These are phyloP conservation scores for Chrysochromulina parva DNA, from an alignment of 78 protist species.

Conservation along the genomic window DNA sequence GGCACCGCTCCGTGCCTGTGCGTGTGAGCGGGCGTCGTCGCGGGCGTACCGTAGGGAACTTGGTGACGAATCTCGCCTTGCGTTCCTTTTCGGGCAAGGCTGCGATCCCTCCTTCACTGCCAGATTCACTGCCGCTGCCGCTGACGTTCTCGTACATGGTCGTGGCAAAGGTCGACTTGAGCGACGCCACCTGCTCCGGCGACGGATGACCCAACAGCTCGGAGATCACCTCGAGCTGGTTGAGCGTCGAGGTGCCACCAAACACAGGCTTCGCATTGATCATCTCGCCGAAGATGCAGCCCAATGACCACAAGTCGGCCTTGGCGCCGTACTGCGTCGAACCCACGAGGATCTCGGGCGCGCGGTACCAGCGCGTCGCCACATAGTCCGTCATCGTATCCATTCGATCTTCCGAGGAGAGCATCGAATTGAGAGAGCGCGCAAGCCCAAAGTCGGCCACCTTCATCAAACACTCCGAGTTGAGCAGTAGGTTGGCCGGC, in stretches of 20 bases:
- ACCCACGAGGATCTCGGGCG: conserved; percentile 79
- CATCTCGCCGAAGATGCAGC: conserved; percentile 97
- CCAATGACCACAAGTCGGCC: conserved; percentile 88
- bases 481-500: conserved; percentile 93
- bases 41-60: no score
- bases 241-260: conserved; percentile 95
- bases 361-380: no score
- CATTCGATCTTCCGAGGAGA: neutral
- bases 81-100: no score
- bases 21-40: no score
- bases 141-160: neutral
- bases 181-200: neutral
- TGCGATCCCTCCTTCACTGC: no score
- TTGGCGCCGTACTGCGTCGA: conserved; percentile 76
- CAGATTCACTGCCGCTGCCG: no score
- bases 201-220: conserved; percentile 10
- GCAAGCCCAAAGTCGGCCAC: conserved; percentile 48
- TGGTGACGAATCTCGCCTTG: no score
- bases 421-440: conserved; percentile 39
- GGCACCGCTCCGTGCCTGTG: no score
- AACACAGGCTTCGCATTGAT: conserved; percentile 93
- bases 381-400: conserved; percentile 89
- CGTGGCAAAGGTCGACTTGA: neutral
- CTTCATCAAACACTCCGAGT: conserved; percentile 84
- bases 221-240: conserved; percentile 88